Evolutionary conservation across 345 rosid species (phyloP).

Genomic region (Chamaenerion angustifolium): DNA sequence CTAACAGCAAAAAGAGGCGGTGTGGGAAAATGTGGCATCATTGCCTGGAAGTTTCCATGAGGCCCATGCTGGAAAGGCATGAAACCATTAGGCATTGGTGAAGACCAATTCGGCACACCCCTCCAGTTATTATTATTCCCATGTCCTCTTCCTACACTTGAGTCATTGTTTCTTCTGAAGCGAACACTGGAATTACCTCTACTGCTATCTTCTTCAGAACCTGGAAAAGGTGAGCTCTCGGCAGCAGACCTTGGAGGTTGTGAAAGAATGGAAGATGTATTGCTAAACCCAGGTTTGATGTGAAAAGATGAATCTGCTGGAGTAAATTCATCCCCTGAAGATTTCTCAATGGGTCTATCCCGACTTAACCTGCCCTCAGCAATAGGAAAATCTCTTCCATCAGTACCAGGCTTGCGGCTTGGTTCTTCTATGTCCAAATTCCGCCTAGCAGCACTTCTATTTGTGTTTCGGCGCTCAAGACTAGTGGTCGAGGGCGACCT

Average conservation of each 20-base stretch:
- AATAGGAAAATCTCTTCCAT: slow-evolving; percentile 42
- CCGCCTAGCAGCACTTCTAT: slow-evolving; percentile 42
- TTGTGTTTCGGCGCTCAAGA: slow-evolving; percentile 55
- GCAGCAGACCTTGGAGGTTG: slow-evolving; percentile 53
- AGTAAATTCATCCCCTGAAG: slow-evolving; percentile 39
- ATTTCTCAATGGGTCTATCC: slow-evolving; percentile 41
- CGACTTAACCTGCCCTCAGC: slow-evolving; percentile 39
- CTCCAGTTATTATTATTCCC: slow-evolving; percentile 83
- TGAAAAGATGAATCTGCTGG: slow-evolving; percentile 47
- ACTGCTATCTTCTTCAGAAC: slow-evolving; percentile 56
- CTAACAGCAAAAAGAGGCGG: slow-evolving; percentile 64
- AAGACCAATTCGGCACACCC: slow-evolving; percentile 70
- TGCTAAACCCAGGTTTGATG: slow-evolving; percentile 38
- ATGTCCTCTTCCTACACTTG: slow-evolving; percentile 60
- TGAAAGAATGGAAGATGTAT: slow-evolving; percentile 40
- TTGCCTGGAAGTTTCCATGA: slow-evolving; percentile 60
- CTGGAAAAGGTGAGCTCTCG: slow-evolving; percentile 53
- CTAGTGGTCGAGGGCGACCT: slow-evolving; percentile 73
- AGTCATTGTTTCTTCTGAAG: slow-evolving; percentile 56
- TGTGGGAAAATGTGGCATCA: slow-evolving; percentile 72
- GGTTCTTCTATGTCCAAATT: slow-evolving; percentile 65
- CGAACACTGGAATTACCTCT: slow-evolving; percentile 35
- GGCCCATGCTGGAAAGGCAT: slow-evolving; percentile 86
- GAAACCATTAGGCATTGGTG: slow-evolving; percentile 68
- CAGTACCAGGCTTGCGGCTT: slow-evolving; percentile 37